A percentile compares a stretch with the other conserved stretches of the same genome.
Conservation (phyloP, 1,284 basidiomycete species). For the Puccinia brachypodii region DNA sequence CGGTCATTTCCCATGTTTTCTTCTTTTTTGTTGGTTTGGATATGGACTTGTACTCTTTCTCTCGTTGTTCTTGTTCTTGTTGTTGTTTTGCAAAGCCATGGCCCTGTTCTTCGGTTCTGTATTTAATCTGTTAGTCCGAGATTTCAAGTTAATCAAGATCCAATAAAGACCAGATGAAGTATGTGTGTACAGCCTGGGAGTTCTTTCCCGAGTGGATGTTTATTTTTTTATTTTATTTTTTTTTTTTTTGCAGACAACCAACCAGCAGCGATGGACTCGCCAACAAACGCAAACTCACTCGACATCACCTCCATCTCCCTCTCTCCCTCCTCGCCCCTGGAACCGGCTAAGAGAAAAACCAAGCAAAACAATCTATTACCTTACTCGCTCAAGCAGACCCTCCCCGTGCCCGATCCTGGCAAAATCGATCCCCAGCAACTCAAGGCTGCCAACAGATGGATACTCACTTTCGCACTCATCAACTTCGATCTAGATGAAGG, state of each 20-base stretch:
- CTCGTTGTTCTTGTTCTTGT: not conserved
- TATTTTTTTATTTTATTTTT: too few relatives aligned
- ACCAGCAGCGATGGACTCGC: too few relatives aligned
- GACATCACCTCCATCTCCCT: too few relatives aligned
- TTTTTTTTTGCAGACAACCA: too few relatives aligned
- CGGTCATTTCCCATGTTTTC: not conserved
- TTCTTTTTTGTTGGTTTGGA: not conserved
- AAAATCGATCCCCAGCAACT: not conserved
- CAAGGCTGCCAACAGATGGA: not conserved
- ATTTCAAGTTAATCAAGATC: conserved; percentile 65
- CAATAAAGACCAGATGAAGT: conserved; percentile 2
- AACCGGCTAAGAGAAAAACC: not conserved
- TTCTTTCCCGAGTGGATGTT: too few relatives aligned
- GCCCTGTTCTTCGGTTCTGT: conserved; percentile 90
- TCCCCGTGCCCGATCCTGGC: not conserved
- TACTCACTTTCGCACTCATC: conserved; percentile 33
- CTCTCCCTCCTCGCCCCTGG: too few relatives aligned
- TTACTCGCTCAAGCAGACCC: conserved; percentile 9
- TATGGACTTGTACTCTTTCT: not conserved
- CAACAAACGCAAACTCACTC: too few relatives aligned
- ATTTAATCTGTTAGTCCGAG: conserved; percentile 80
- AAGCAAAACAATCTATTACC: not conserved
- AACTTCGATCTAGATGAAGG: conserved; percentile 48
- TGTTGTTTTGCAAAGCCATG: conserved; percentile 37
- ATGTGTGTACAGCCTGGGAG: too few relatives aligned